These are phyloP conservation scores for Prinsepia uniflora DNA, from an alignment of 306 rosid genomes.

Conservation along the genomic window DNA sequence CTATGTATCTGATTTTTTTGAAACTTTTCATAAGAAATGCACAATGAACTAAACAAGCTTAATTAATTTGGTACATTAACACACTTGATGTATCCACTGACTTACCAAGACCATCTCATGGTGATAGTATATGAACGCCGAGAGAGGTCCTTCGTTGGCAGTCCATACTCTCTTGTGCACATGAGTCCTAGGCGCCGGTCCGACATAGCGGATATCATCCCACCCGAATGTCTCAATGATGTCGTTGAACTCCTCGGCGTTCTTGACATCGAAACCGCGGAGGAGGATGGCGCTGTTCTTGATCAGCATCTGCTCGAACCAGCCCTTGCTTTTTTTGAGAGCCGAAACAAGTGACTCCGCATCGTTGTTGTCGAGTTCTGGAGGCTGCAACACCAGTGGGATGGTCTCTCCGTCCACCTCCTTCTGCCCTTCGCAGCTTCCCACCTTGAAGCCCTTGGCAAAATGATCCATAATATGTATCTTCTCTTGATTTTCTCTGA, in stretches of 20 bases:
- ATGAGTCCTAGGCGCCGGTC: slow-evolving; percentile 84
- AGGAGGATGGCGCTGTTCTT: slow-evolving; percentile 71
- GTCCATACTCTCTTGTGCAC: slow-evolving; percentile 74
- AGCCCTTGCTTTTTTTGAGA: slow-evolving; percentile 46
- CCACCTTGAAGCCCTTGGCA: slow-evolving; percentile 61
- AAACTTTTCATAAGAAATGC: no score
- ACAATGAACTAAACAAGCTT: no score
- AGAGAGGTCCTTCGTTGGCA: slow-evolving; percentile 90
- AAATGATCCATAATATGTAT: slow-evolving; percentile 38
- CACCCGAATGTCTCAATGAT: slow-evolving; percentile 59
- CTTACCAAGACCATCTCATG: slow-evolving; percentile 97
- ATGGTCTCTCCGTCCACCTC: slow-evolving; percentile 71
- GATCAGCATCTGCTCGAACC: slow-evolving; percentile 71
- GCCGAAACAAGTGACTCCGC: slow-evolving; percentile 41
- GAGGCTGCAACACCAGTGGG: slow-evolving; percentile 62
- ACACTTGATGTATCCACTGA: background rate
- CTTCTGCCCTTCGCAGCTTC: slow-evolving; percentile 67
- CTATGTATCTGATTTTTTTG: no score
- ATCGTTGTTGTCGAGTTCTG: slow-evolving; percentile 32
- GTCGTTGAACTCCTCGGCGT: slow-evolving; percentile 60
- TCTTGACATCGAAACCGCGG: slow-evolving; percentile 54
- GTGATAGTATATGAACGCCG: slow-evolving; percentile 77
- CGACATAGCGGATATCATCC: slow-evolving; percentile 75
- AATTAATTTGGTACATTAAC: no score
- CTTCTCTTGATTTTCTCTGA: slow-evolving; percentile 7